These are phyloP conservation scores for Suillus bovinus DNA, from an alignment of 768 basidiomycete species.

Conservation along the genomic window DNA sequence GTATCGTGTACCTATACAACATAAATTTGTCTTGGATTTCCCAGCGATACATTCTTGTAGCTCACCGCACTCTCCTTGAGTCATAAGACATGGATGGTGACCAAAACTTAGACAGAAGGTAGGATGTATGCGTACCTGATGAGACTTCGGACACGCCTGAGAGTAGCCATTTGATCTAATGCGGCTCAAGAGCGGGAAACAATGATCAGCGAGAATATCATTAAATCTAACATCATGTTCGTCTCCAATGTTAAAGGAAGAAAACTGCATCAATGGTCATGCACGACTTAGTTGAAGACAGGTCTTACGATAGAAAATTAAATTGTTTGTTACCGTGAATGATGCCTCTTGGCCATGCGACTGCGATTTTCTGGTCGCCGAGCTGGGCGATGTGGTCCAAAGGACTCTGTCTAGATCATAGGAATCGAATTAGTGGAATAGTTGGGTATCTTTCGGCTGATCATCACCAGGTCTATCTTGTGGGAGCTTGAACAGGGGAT, in stretches of 20 bases:
- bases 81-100: not conserved
- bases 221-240: not conserved
- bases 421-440: not conserved
- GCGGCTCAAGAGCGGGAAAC: not conserved
- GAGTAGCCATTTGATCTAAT: not conserved
- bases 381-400: constrained; percentile 16
- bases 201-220: not conserved
- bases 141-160: not conserved
- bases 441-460: constrained; percentile 6
- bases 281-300: not conserved
- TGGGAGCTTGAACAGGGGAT: constrained; percentile 28
- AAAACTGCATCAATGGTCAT: not conserved
- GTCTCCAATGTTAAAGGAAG: not conserved
- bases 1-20: not conserved
- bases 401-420: not conserved
- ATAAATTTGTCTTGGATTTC: not conserved
- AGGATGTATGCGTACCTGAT: not conserved
- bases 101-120: not conserved
- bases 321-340: not conserved
- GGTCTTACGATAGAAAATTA: not conserved
- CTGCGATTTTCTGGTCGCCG: constrained; percentile 21
- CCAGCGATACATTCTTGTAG: not conserved
- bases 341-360: not conserved
- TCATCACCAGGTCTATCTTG: constrained; percentile 19
- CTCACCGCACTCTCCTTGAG: not conserved